Evolutionary conservation across 768 basidiomycete species (phyloP).

Genomic region (Pseudohyphozyma bogoriensis): DNA sequence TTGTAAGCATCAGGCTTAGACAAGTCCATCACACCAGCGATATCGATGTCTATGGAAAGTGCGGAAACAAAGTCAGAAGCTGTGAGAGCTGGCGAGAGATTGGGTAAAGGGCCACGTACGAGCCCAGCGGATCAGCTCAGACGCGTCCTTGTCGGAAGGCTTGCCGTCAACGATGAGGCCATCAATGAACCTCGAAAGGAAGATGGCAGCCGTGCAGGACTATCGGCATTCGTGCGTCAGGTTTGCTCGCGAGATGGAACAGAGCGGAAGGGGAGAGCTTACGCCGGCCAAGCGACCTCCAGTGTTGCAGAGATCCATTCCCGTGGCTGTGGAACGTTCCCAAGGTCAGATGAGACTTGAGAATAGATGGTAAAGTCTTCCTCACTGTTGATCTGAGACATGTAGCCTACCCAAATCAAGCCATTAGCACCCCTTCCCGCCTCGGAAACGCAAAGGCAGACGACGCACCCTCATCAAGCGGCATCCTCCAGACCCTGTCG

Average conservation of each 20-base stretch:
- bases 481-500: constrained; percentile 69
- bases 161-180: constrained; percentile 50
- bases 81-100: no score
- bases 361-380: not conserved
- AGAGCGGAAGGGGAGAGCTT: not conserved
- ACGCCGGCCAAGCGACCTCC: constrained; percentile 38
- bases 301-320: constrained; percentile 56
- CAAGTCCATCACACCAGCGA: constrained; percentile 41
- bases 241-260: not conserved
- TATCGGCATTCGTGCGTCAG: no score
- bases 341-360: not conserved
- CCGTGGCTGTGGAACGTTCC: not conserved
- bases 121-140: constrained; percentile 61
- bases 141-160: constrained; percentile 46
- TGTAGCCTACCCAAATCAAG: no score
- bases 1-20: constrained; percentile 19
- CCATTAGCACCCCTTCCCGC: no score
- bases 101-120: no score
- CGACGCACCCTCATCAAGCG: constrained; percentile 75
- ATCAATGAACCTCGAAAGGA: constrained; percentile 51
- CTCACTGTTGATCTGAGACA: constrained; percentile 55
- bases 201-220: constrained; percentile 68
- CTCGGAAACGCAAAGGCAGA: no score
- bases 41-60: constrained; percentile 43
- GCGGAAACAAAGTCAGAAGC: no score